Evolutionary conservation across 352 stramenopile genomes (phyloP), one percentile per base, ranked within the genome.

Genomic region (Peronospora destructor): DNA sequence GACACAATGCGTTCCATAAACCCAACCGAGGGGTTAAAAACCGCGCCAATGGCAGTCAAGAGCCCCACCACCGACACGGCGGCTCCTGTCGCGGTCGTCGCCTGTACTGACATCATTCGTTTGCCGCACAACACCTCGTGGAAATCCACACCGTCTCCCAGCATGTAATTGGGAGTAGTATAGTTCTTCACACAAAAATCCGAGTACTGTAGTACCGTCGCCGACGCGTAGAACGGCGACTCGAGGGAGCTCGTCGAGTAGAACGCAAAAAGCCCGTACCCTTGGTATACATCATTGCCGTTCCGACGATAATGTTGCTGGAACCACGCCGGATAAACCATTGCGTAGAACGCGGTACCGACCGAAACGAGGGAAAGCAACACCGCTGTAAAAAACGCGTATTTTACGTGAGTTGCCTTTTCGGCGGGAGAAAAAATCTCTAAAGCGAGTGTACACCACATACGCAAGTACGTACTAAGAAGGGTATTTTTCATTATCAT

Each of bases 301-400:
- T 86, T 66, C 36, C 74, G 78, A 36, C 76, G 71, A 62, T 89
- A 91, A 53, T 87, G 76, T 59, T 91, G 81, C 59, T 88, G 76
- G 67, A 91, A 91, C 81, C 81, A 91, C 23, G 81, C 78, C 7
- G 81, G 81, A 53, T 90, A 91, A 10, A 70, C 76, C 56, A 87
- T 75, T 34, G 78, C 72, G 62, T 88, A 90, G 64, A 88, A 88
- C 38, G 78, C 75, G 16, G 74, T 86, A 38, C 73, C 75, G 45
- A 81, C 71, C 29, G 78, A 89, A 38, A 75, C 63, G 46, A 91
- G 68, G 37, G 78, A 87, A 41, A 91, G 76, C 14, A 87, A 64
- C 55, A 91, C 81, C 33, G 81, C 81, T 91, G 49, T 28, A 61
- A 26, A 41, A 13, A 10, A 32, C 37, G 38, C 21, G 13, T 16